Evolutionary conservation across 352 stramenopile genomes (phyloP).

Genomic region (Thraustotheca clavata): DNA sequence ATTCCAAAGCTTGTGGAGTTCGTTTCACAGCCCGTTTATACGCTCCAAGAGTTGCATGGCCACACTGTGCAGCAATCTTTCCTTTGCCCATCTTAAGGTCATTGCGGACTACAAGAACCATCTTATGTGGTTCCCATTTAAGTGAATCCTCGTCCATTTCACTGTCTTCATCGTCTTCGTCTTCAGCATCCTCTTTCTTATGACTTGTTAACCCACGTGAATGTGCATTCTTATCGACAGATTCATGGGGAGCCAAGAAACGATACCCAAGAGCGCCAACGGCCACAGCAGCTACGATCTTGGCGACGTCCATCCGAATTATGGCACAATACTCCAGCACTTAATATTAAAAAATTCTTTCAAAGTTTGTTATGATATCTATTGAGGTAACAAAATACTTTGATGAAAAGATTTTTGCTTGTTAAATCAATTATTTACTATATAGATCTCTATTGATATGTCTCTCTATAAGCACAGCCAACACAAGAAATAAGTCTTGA

Average conservation of each 20-base stretch:
- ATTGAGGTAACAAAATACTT: no score
- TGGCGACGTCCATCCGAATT: not conserved
- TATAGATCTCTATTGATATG: no score
- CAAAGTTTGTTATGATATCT: no score
- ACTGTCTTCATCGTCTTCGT: conserved; percentile 36
- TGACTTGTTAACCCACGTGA: conserved; percentile 11
- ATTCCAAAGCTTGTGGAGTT: conserved; percentile 50
- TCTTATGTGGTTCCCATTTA: conserved; percentile 76
- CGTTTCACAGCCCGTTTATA: conserved; percentile 89
- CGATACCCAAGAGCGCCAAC: not conserved
- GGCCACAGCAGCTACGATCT: not conserved
- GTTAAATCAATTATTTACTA: no score
- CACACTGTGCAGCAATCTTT: conserved; percentile 82
- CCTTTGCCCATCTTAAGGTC: conserved; percentile 95
- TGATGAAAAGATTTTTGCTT: no score
- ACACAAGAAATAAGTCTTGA: not conserved
- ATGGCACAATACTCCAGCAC: no score
- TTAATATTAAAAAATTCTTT: no score
- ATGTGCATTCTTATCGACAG: not conserved
- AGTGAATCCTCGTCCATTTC: conserved; percentile 56
- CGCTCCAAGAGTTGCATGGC: conserved; percentile 88
- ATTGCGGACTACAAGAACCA: conserved; percentile 93
- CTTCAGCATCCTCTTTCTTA: conserved; percentile 22
- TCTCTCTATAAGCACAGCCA: no score
- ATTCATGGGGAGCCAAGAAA: not conserved